Base-by-base conservation (phyloP, 345 rosid genomes). In the Microthlaspi erraticum region DNA sequence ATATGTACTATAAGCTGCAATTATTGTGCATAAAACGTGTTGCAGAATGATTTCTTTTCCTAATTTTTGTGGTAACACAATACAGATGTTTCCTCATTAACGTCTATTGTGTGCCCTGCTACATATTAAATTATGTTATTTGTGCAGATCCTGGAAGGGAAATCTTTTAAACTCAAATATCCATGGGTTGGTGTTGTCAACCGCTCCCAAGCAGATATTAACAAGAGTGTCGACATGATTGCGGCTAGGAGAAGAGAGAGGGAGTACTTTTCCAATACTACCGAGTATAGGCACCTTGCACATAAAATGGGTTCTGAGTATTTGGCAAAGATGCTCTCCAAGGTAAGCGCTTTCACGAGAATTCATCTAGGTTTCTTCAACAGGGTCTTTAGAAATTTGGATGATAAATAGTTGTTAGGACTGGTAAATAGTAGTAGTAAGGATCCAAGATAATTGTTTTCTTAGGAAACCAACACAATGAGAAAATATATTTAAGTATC, bases 141-240 rank as follows among this genome's bases (percentile, higher is more conserved):
- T 78, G 45, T 43, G 26, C 73, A 94, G 99, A 92, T 91, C 32
- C 60, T 94, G 82, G 99, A 94, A 82, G 99, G 99, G 68, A 92
- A 77, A 83, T 60, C 96, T 6, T 91, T 82, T 65, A 87, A 89
- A 70, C 86, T 94, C 41, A 94, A 94, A 52, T 94, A 80, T 81
- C 98, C 99, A 32, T 94, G 99, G 99, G 80, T 94, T 77, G 99
- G 99, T 79, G 98, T 94, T 33, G 99, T 94, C 67, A 94, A 94
- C 62, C 97, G 99, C 49, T 94, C 99, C 29, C 99, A 94, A 89
- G 92, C 91, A 36, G 99, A 94, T 84, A 94, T 94, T 64, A 94
- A 94, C 78, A 94, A 86, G 87, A 94, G 86, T 71, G 92, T 92
- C 1, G 99, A 94, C 79, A 94, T 94, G 99, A 89, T 94, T 68